Evolutionary conservation across 306 rosid species (phyloP), one percentile per base, ranked within the genome.

Genomic region (Trichosanthes cucumerina): DNA sequence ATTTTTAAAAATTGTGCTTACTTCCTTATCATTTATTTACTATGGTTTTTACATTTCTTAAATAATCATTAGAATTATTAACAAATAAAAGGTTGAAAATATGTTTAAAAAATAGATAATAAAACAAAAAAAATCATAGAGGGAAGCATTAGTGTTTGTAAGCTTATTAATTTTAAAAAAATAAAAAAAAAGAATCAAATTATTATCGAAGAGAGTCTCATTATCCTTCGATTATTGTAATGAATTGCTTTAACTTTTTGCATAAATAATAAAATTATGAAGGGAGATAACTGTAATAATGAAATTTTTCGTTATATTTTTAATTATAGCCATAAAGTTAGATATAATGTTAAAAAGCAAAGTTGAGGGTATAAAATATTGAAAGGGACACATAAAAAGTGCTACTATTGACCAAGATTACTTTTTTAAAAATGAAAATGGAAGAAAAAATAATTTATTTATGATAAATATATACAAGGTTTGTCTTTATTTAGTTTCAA

Each of bases 401-500:
- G 77, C 1, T 23, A 69, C 0, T 69, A 21, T 69, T 69, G 54
- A 43, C 36, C 31, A 41, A 5, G 43, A n/a, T n/a, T n/a, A 65
- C 53, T 43, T 69, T 69, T 41, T 39, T 11, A 1, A 68, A 21
- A 41, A 21, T 66, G 26, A 47, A 65, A 36, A 38, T 4, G 5
- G 10, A 18, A 15, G 6, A 39, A 38, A 34, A 69, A 9, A 10
- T 0, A 43, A 1, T 10, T 28, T 31, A 1, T 62, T 5, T 2
- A 12, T 24, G 1, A 72, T 31, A 47, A 70, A 23, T 26, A 69
- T 4, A 12, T 12, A 26, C 5, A 11, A 43, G 14, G 24, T 46
- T 72, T 72, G 78, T 73, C 60, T 47, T 73, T 73, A 73, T 49
- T 49, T 28, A 73, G 78, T 33, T 50, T 50, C 3, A 50, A 74